Percentiles rank a stretch among this genome's conserved stretches.
Conservation (phyloP, 164 flowering plant species). For the Magnolia changhungtana region DNA sequence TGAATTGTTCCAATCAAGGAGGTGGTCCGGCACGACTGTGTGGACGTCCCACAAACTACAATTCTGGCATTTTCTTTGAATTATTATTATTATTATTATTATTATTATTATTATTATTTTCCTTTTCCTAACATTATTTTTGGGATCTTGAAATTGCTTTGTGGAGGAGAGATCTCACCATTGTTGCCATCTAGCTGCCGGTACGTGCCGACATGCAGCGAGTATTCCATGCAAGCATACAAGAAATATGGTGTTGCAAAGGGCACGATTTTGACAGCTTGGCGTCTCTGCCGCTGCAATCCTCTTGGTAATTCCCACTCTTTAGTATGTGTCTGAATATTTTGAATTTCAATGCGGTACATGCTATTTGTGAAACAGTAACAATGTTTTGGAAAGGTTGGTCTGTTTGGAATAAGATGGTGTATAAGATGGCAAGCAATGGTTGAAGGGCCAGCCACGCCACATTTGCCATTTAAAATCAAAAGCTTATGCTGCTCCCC, state of each 20-base stretch:
- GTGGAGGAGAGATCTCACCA: slow-evolving; percentile 88
- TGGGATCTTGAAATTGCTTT: neutral
- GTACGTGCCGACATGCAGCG: slow-evolving; percentile 89
- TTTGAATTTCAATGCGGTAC: neutral
- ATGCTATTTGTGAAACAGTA: neutral
- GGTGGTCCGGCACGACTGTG: neutral
- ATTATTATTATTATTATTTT: too few relatives aligned
- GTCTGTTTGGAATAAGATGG: neutral
- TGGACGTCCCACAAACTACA: neutral
- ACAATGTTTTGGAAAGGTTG: neutral
- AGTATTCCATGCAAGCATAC: slow-evolving; percentile 93
- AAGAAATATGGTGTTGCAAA: slow-evolving; percentile 80
- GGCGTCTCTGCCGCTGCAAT: slow-evolving; percentile 98
- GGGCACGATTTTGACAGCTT: slow-evolving; percentile 83
- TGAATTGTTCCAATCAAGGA: neutral
- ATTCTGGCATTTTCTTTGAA: neutral
- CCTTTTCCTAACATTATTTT: neutral
- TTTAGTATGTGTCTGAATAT: neutral
- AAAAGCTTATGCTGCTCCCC: too few relatives aligned
- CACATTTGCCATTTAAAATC: too few relatives aligned
- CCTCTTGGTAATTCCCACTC: slow-evolving; percentile 58
- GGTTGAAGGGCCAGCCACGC: too few relatives aligned
- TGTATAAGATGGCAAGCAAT: too few relatives aligned
- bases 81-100: too few relatives aligned
- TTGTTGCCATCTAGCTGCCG: slow-evolving; percentile 83